Evolutionary conservation across 1,284 basidiomycete genomes (phyloP).

Genomic region (Anthracocystis setariae): DNA sequence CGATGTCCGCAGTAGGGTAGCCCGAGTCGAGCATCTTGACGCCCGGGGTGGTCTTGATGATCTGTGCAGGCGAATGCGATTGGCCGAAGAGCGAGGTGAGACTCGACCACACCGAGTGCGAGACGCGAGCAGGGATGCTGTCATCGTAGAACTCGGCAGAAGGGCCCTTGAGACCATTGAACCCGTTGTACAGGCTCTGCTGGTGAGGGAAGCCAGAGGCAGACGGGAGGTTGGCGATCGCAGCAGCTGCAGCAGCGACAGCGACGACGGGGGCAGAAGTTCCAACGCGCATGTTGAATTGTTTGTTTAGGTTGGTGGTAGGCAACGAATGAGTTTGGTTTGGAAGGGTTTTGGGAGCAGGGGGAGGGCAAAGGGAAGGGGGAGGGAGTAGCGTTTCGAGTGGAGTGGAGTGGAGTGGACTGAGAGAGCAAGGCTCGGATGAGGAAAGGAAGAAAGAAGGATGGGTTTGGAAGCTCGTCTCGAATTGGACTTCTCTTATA

Average conservation of each 20-base stretch:
- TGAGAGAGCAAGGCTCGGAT: constrained; percentile 23
- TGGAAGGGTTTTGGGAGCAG: background rate
- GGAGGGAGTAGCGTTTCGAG: background rate
- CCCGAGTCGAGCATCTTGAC: constrained; percentile 37
- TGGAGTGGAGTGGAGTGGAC: constrained; percentile 19
- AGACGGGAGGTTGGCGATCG: constrained; percentile 18
- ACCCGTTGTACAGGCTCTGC: constrained; percentile 40
- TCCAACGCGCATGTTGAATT: constrained; percentile 21
- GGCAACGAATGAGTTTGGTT: background rate
- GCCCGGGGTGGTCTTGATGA: constrained; percentile 31
- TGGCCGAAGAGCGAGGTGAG: constrained; percentile 33
- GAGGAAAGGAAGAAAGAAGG: constrained; percentile 12
- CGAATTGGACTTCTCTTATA: constrained; percentile 10
- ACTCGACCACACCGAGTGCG: constrained; percentile 28
- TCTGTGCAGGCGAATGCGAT: constrained; percentile 18
- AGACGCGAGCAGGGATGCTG: constrained; percentile 40
- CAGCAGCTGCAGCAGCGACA: constrained; percentile 19
- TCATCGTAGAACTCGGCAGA: constrained; percentile 43
- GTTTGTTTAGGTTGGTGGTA: background rate
- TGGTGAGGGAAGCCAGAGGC: constrained; percentile 33
- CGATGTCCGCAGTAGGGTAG: constrained; percentile 41
- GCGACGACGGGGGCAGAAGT: constrained; percentile 17
- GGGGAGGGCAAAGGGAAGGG: background rate
- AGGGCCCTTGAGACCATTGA: constrained; percentile 30
- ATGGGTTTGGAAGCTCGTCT: background rate